phyloP scores from a whole-genome alignment of 2,329 filamentous ascomycete genomes.

The Cryoendolithus antarcticus region DNA sequence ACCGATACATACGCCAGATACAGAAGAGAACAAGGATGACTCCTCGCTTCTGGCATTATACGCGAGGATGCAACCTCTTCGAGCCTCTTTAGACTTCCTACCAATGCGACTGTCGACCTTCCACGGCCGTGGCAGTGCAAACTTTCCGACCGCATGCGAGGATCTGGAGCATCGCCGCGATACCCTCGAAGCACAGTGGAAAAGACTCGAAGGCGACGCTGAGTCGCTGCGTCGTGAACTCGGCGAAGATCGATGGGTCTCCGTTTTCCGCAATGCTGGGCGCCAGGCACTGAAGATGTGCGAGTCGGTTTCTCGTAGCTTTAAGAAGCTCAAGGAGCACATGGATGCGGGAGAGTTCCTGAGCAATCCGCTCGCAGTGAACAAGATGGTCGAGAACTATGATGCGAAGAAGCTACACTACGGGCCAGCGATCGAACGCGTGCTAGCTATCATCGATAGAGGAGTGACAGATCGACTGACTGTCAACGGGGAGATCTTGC shows the following conservation, averaged over 20 bases:
- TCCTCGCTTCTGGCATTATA: conserved; percentile 81
- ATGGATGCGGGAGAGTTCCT: conserved; percentile 64
- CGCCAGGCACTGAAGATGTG: conserved; percentile 93
- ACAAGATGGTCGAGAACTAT: conserved; percentile 82
- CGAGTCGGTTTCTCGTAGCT: conserved; percentile 81
- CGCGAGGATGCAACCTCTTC: conserved; percentile 85
- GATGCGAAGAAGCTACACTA: conserved; percentile 94
- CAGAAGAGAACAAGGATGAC: conserved; percentile 60
- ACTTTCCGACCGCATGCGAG: conserved; percentile 83
- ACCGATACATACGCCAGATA: conserved; percentile 48
- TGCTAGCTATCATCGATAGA: conserved; percentile 84
- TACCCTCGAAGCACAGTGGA: conserved; percentile 72
- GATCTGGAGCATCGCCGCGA: conserved; percentile 68
- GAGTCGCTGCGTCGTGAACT: conserved; percentile 81
- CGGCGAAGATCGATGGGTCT: conserved; percentile 89
- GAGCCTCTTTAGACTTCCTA: conserved; percentile 86
- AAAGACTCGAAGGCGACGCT: conserved; percentile 77
- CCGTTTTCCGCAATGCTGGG: conserved; percentile 87
- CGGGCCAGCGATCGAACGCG: conserved; percentile 79
- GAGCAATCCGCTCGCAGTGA: conserved; percentile 55
- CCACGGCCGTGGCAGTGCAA: conserved; percentile 58
- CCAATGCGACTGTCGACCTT: conserved; percentile 90
- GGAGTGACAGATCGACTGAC: conserved; percentile 93
- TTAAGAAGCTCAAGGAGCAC: conserved; percentile 67
- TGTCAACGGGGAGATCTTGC: conserved; percentile 87